A percentile compares a stretch with the other conserved stretches of the same genome.
phyloP scores from a whole-genome alignment of 345 rosid species.

The Eucalyptus decipiens region DNA sequence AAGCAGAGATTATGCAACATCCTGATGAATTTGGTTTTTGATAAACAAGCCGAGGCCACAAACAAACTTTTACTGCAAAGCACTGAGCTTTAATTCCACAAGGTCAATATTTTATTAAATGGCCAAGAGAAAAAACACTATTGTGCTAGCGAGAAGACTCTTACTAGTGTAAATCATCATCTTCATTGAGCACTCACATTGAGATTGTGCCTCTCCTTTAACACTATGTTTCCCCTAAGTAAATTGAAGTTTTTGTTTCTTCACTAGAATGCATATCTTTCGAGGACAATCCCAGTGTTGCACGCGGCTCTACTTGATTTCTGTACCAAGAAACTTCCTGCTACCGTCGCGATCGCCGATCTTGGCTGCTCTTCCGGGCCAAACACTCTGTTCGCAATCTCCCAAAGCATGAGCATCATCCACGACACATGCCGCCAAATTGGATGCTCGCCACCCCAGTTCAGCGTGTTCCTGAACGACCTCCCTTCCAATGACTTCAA shows the following conservation, averaged over 20 bases:
- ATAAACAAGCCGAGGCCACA: not conserved
- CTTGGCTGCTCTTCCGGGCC: slow-evolving; percentile 41
- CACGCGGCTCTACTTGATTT: slow-evolving; percentile 9
- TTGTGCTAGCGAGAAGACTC: not conserved
- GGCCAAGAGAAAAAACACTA: not conserved
- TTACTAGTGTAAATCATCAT: not conserved
- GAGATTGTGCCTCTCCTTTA: not conserved
- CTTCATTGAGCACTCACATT: not conserved
- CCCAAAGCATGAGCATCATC: slow-evolving; percentile 2
- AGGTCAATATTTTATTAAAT: not conserved
- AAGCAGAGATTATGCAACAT: not conserved
- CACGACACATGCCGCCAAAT: not conserved
- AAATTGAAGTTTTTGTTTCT: not conserved
- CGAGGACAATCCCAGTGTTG: slow-evolving; percentile 2
- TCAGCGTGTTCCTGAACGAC: slow-evolving; percentile 19
- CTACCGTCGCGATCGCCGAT: slow-evolving; percentile 11
- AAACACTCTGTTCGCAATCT: slow-evolving; percentile 5
- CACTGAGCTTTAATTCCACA: not conserved
- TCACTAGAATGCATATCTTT: slow-evolving; percentile 2
- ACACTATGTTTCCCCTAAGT: not conserved
- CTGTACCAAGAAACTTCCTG: not conserved
- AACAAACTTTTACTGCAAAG: not conserved
- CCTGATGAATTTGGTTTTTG: not conserved
- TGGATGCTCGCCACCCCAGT: slow-evolving; percentile 5
- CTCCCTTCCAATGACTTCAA: slow-evolving; percentile 33